These are phyloP conservation scores for Aquilaria sinensis DNA, from an alignment of 345 rosid genomes.

Conservation along the genomic window DNA sequence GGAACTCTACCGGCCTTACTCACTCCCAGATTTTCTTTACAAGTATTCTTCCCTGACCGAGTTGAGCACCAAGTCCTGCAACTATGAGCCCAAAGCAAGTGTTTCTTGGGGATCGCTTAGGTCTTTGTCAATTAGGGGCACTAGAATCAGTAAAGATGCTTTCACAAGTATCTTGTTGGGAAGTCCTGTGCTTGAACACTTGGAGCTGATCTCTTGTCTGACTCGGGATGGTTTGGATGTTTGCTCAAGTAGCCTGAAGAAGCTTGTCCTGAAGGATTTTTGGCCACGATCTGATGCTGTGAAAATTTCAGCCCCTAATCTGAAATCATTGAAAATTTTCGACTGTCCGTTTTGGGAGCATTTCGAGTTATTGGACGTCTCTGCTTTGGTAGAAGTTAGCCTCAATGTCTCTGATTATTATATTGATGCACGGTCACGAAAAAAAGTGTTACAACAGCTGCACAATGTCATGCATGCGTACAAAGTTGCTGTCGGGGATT, in stretches of 20 bases:
- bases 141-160: background rate
- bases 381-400: background rate
- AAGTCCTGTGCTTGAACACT: slow-evolving; percentile 2
- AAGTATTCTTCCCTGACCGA: background rate
- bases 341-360: too few relatives aligned
- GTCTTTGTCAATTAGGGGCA: background rate
- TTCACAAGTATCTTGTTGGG: background rate
- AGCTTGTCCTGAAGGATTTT: background rate
- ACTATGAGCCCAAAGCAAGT: too few relatives aligned
- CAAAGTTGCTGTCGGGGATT: too few relatives aligned
- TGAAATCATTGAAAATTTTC: too few relatives aligned
- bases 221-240: background rate
- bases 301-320: too few relatives aligned
- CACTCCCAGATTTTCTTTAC: background rate
- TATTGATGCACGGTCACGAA: background rate
- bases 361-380: background rate
- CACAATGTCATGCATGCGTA: background rate
- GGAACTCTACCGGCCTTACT: background rate
- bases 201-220: background rate
- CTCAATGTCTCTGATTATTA: background rate
- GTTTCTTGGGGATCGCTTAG: slow-evolving; percentile 7
- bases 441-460: background rate
- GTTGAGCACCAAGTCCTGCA: background rate
- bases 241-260: background rate
- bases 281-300: background rate